phyloP scores from a whole-genome alignment of 371 early-diverging fungal species.

The Rhizomucor pusillus region DNA sequence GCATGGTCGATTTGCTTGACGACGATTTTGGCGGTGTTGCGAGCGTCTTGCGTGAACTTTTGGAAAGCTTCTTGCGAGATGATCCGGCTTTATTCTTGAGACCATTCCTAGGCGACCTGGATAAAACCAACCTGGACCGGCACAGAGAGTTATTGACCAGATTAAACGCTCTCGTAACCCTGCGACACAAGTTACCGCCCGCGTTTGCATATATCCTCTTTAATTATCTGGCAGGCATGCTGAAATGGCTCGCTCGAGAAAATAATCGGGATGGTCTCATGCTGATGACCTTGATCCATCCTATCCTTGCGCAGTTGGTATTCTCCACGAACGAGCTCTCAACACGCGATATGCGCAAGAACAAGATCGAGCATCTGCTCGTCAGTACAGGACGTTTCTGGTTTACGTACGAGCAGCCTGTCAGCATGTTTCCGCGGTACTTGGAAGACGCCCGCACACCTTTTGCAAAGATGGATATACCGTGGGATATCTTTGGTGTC shows the following conservation, averaged over 20 bases:
- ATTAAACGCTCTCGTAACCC: constrained; percentile 45
- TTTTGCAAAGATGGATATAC: constrained; percentile 45
- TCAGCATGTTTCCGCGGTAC: constrained; percentile 52
- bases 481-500: constrained; percentile 53
- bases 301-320: constrained; percentile 54
- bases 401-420: constrained; percentile 56
- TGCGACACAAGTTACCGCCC: constrained; percentile 56
- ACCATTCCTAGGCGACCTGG: constrained; percentile 53
- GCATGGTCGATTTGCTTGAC: constrained; percentile 53
- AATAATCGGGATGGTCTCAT: constrained; percentile 41
- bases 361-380: constrained; percentile 60
- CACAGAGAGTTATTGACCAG: constrained; percentile 48
- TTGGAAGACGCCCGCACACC: constrained; percentile 22
- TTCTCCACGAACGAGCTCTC: constrained; percentile 60
- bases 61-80: constrained; percentile 55
- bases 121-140: constrained; percentile 32
- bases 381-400: constrained; percentile 60
- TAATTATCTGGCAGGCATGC: constrained; percentile 64
- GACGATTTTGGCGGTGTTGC: constrained; percentile 50
- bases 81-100: constrained; percentile 60
- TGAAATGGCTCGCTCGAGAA: constrained; percentile 59
- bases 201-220: constrained; percentile 56
- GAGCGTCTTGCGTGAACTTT: constrained; percentile 40
- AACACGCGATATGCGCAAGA: constrained; percentile 59
- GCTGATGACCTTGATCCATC: constrained; percentile 46